Evolutionary conservation across 805 yeast genomes (phyloP).

Genomic region (Schwanniomyces sp.): DNA sequence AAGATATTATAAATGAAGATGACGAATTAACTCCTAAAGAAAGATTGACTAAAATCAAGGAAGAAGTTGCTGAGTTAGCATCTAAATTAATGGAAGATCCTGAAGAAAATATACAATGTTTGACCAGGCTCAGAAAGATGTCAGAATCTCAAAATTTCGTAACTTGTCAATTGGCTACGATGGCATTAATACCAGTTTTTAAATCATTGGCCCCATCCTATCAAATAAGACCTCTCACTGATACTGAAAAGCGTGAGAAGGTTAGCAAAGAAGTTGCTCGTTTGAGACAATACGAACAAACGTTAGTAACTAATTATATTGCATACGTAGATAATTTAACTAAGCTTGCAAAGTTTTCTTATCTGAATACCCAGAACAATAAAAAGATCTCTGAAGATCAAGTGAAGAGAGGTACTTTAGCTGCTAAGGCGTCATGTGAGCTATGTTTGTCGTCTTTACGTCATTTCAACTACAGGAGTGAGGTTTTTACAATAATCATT

Average conservation of each 20-base stretch:
- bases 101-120: conserved; percentile 70
- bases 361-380: conserved; percentile 35
- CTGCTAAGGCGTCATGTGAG: conserved; percentile 80
- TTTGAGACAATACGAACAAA: conserved; percentile 78
- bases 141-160: conserved; percentile 63
- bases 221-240: conserved; percentile 79
- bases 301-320: conserved; percentile 66
- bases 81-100: conserved; percentile 82
- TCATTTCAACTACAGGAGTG: conserved; percentile 80
- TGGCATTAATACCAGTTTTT: conserved; percentile 82
- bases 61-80: conserved; percentile 80
- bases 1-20: conserved; percentile 32
- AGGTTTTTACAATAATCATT: conserved; percentile 63
- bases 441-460: conserved; percentile 60
- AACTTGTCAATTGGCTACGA: conserved; percentile 67
- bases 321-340: conserved; percentile 60
- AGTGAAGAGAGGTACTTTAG: conserved; percentile 51
- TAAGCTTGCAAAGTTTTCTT: conserved; percentile 38
- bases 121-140: conserved; percentile 71
- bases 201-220: conserved; percentile 87
- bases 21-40: conserved; percentile 51
- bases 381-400: conserved; percentile 31
- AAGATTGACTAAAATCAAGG: conserved; percentile 62
- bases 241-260: conserved; percentile 75
- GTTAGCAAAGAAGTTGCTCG: conserved; percentile 81